Base-by-base conservation (phyloP, 2,329 filamentous ascomycete species). In the Annulohypoxylon truncatum region DNA sequence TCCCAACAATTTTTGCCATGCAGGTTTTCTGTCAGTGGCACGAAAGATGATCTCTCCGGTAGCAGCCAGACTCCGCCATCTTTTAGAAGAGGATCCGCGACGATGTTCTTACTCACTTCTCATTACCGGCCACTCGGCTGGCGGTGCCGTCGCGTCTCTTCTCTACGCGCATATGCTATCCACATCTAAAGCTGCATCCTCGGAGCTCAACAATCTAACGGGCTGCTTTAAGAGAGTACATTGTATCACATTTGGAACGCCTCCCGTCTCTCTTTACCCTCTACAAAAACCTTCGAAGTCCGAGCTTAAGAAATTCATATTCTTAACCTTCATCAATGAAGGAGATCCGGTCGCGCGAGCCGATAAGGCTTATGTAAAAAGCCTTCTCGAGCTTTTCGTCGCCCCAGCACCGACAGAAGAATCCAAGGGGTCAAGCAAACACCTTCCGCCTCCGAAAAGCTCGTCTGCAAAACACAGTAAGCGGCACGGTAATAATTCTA, bases 121-220 rank as follows among this genome's bases (percentile, higher is more conserved):
- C 15, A 91, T 97, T 65, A 96, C 94, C 0, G 94, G 94, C 0
- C 94, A 97, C 75, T 93, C 90, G 0, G 94, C 94, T 0, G 94
- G 93, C 13, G 94, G 94, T 2, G 94, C 94, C 0, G 89, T 97
- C 0, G 93, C 93, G 0, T 86, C 90, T 2, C 82, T 97, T 9
- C 82, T 97, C 0, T 97, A 93, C 78, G 85, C 87, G 33, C 94
- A 97, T 78, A 95, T 97, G 90, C 85, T 95, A 38, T 82, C 88
- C 2, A 83, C 81, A 2, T 85, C 83, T 1, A 78, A 77, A 10
- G 78, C 78, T 1, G 82, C 90, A 2, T 77, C 82, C 42, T 93
- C 90, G 5, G 91, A 95, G 74, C 86, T 97, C 44, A 92, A 85
- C 65, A 77, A 82, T 29, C 84, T 96, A 3, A 89, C 90, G 0